Evolutionary conservation across 2,329 filamentous ascomycete genomes (phyloP).

Genomic region (Achaetomium macrosporum): DNA sequence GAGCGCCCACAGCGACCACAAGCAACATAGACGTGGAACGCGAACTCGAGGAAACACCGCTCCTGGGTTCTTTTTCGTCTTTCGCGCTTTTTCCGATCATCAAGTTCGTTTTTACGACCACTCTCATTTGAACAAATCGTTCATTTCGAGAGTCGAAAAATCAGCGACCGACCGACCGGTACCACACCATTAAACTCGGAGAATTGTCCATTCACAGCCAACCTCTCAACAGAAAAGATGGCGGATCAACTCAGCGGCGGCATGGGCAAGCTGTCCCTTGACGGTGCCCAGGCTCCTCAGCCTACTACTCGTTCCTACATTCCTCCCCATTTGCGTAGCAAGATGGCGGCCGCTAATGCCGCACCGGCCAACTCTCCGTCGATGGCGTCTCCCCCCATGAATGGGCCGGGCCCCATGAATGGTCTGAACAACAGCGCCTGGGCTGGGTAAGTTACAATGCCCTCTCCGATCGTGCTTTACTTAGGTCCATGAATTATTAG

Average conservation of each 20-base stretch:
- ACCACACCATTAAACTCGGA: not conserved
- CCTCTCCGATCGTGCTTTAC: too few relatives aligned
- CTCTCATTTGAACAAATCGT: constrained; percentile 27
- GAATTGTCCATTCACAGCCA: not conserved
- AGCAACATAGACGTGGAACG: constrained; percentile 11
- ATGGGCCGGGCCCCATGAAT: constrained; percentile 31
- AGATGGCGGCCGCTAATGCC: constrained; percentile 36
- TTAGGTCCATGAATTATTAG: not conserved
- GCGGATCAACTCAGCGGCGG: constrained; percentile 68
- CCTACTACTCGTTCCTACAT: constrained; percentile 65
- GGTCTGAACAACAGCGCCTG: constrained; percentile 60
- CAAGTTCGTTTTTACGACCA: constrained; percentile 15
- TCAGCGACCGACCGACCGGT: not conserved
- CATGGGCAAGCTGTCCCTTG: constrained; percentile 68
- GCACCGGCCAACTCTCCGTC: constrained; percentile 34
- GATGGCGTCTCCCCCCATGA: constrained; percentile 34
- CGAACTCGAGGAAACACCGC: constrained; percentile 12
- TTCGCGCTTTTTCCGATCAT: constrained; percentile 16
- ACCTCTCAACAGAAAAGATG: constrained; percentile 47
- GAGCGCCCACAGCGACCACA: constrained; percentile 4
- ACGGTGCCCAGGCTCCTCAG: constrained; percentile 27
- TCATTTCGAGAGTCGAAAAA: constrained; percentile 26
- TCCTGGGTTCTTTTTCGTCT: constrained; percentile 16
- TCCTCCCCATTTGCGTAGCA: constrained; percentile 72
- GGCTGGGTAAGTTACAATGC: constrained; percentile 47